Evolutionary conservation across 2,329 filamentous ascomycete species (phyloP), one percentile per base, ranked within the genome.

Genomic region (Fusarium xyrophilum): DNA sequence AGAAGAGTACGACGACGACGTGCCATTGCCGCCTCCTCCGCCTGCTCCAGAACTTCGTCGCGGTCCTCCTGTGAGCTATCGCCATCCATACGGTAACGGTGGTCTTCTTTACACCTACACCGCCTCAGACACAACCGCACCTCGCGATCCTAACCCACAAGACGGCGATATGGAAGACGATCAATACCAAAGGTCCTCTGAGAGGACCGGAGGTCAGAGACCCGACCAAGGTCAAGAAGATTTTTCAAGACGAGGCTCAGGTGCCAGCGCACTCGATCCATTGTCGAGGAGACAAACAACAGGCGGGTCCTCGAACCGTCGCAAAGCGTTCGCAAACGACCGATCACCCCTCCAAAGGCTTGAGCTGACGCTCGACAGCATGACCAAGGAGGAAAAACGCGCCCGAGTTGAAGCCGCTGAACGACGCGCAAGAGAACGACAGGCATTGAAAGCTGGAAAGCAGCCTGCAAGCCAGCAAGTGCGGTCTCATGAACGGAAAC

Each of bases 311-410:
- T 76, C 78, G 54, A 80, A 82, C 70, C 81, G 83, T 69, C 80
- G 83, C 58, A 86, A 82, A 83, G 83, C 84, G 81, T 89, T 92
- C 80, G 92, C 95, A 74, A 86, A 90, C 60, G 91, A 96, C 77
- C 89, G 92, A 74, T 98, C 95, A 67, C 96, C 96, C 54, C 85
- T 99, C 54, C 95, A 99, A 79, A 96, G 91, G 82, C 87, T 99
- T 71, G 95, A 99, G 82, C 88, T 92, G 75, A 96, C 93, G 74
- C 86, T 98, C 75, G 91, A 91, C 78, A 93, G 92, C 80, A 95
- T 97, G 79, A 97, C 92, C 78, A 98, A 97, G 78, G 94, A 97
- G 80, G 94, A 97, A 79, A 96, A 97, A 79, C 87, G 95, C 68
- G 93, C 93, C 12, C 87, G 93, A 47, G 88, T 95, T 7, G 87